Conservation (phyloP, 306 rosid species). For the Dicorynia guianensis region DNA sequence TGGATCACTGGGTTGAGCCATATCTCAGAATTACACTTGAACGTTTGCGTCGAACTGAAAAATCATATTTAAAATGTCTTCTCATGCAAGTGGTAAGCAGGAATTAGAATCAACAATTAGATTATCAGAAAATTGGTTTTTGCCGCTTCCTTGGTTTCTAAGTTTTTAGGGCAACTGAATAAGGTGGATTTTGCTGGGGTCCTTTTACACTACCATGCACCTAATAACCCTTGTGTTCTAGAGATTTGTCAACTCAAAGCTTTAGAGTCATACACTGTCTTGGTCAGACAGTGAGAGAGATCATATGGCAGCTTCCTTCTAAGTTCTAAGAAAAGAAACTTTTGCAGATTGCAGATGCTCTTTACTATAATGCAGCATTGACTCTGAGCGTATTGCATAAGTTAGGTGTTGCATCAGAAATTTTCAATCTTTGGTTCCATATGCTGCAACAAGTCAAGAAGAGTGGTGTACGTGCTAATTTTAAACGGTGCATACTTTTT, state of each 20-base stretch:
- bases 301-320: slow-evolving; percentile 24
- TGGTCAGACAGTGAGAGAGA: slow-evolving; percentile 18
- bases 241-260: background rate
- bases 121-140: background rate
- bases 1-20: slow-evolving; percentile 96
- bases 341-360: slow-evolving; percentile 90
- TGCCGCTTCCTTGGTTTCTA: slow-evolving; percentile 22
- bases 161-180: background rate
- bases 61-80: slow-evolving; percentile 84
- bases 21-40: slow-evolving; percentile 82
- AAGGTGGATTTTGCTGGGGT: background rate
- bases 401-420: slow-evolving; percentile 82
- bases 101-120: background rate
- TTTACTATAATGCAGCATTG: slow-evolving; percentile 81
- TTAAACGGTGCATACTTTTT: slow-evolving; percentile 65
- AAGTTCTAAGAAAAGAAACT: background rate
- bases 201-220: background rate
- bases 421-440: slow-evolving; percentile 90
- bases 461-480: slow-evolving; percentile 76
- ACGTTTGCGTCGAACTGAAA: slow-evolving; percentile 78
- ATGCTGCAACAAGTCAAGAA: slow-evolving; percentile 87
- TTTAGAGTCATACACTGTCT: background rate
- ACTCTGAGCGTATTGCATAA: slow-evolving; percentile 78
- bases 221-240: background rate
- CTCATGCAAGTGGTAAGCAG: slow-evolving; percentile 87